These are phyloP conservation scores for Phaffomyces antillensis DNA, from an alignment of 805 yeast genomes.

Conservation along the genomic window DNA sequence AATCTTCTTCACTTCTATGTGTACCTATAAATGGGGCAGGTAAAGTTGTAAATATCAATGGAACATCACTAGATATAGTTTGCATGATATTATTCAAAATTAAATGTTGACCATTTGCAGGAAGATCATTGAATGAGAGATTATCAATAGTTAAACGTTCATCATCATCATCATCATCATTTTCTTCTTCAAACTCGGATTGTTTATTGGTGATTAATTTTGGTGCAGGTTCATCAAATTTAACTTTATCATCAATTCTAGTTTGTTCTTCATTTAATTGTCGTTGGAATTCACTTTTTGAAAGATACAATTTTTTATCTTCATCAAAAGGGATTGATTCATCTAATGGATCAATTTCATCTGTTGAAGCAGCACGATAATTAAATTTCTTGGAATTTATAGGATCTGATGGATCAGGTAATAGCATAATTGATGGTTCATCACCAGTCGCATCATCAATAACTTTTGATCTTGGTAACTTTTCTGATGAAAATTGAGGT, in stretches of 20 bases:
- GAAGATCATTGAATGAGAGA: conserved; percentile 73
- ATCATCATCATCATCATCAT: conserved; percentile 12
- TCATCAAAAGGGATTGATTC: neutral
- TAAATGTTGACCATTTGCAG: conserved; percentile 85
- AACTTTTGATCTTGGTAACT: conserved; percentile 61
- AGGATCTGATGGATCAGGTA: conserved; percentile 34
- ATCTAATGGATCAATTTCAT: conserved; percentile 7
- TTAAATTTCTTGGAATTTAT: conserved; percentile 6
- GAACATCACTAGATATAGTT: conserved; percentile 53
- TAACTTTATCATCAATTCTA: too few relatives aligned
- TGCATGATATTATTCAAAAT: conserved; percentile 83
- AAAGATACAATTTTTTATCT: neutral
- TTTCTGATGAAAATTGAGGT: conserved; percentile 65
- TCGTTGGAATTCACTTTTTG: neutral
- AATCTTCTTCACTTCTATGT: conserved; percentile 58
- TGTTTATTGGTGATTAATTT: neutral
- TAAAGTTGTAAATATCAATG: conserved; percentile 77
- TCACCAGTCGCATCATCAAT: conserved; percentile 63
- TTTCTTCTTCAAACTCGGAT: neutral
- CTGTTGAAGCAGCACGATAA: neutral
- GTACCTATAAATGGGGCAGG: conserved; percentile 87
- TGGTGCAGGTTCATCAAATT: conserved; percentile 1
- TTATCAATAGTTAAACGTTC: conserved; percentile 26
- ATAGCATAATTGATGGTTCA: conserved; percentile 56
- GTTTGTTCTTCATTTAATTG: neutral